These are phyloP conservation scores for Saccharomyces paradoxus DNA, from an alignment of 805 yeast genomes.

Conservation along the genomic window DNA sequence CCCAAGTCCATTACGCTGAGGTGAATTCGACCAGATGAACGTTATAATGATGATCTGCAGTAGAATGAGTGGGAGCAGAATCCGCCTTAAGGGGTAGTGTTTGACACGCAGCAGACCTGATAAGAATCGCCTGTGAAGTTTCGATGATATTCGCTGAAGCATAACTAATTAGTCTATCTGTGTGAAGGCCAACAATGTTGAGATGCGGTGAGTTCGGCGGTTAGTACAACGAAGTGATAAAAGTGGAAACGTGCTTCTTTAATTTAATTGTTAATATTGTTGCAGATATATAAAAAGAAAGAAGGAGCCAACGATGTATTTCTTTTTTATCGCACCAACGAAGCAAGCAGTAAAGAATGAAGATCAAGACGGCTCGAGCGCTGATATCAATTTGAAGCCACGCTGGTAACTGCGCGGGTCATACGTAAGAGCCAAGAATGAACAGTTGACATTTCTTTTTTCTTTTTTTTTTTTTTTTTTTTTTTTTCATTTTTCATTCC, in stretches of 20 bases:
- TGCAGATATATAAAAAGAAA: not conserved
- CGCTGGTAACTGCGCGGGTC: not conserved
- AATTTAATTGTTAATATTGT: not conserved
- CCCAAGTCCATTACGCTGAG: not conserved
- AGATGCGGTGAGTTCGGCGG: not conserved
- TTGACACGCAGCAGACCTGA: not conserved
- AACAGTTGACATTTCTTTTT: not conserved
- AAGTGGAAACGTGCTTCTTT: not conserved
- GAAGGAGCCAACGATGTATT: too few relatives aligned
- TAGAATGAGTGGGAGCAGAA: not conserved
- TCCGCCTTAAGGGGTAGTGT: slow-evolving; percentile 1
- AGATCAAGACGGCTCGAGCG: not conserved
- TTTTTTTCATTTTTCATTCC: not conserved
- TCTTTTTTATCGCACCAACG: not conserved
- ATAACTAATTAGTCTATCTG: not conserved
- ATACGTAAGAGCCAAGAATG: not conserved
- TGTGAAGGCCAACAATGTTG: not conserved
- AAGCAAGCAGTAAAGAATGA: not conserved
- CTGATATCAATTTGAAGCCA: not conserved
- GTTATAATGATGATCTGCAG: slow-evolving; percentile 1
- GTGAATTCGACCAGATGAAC: slow-evolving; percentile 1
- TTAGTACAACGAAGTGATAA: not conserved
- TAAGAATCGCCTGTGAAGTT: not conserved
- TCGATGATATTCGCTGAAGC: not conserved
- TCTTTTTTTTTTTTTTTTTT: not conserved